phyloP scores from a whole-genome alignment of 768 basidiomycete genomes.

The Leccinum subgranulosum region DNA sequence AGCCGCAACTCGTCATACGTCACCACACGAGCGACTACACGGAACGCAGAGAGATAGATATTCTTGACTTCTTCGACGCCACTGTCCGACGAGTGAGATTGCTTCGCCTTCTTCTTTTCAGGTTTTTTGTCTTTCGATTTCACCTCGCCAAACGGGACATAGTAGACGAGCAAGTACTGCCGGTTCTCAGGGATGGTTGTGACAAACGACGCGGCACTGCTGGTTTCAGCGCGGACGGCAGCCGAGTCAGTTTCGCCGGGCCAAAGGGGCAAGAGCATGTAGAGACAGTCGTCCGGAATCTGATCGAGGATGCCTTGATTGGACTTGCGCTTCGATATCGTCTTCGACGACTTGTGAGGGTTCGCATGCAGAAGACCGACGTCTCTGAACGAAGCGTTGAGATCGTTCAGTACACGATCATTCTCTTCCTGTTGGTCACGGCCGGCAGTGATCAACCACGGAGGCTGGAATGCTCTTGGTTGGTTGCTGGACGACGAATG shows the following conservation, averaged over 20 bases:
- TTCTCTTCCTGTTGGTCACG: conserved; percentile 66
- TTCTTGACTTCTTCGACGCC: conserved; percentile 38
- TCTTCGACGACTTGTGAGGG: conserved; percentile 30
- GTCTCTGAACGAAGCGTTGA: conserved; percentile 75
- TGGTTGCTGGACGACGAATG: conserved; percentile 22
- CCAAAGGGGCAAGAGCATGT: conserved; percentile 88
- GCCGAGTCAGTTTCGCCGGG: conserved; percentile 65
- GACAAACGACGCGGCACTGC: conserved; percentile 34
- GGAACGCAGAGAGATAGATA: conserved; percentile 62
- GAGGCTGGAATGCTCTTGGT: conserved; percentile 40
- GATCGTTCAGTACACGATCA: conserved; percentile 62
- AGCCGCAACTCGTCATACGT: conserved; percentile 68
- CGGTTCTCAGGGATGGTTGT: conserved; percentile 45
- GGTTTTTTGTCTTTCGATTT: conserved; percentile 16
- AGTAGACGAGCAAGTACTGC: conserved; percentile 78
- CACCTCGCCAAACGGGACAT: conserved; percentile 48
- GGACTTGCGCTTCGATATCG: conserved; percentile 16
- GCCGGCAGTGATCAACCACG: conserved; percentile 66
- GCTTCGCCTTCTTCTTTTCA: conserved; percentile 33
- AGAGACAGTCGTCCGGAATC: conserved; percentile 66
- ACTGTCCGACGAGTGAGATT: conserved; percentile 28
- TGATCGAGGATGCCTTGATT: conserved; percentile 50
- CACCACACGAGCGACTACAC: conserved; percentile 71
- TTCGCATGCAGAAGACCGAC: conserved; percentile 71
- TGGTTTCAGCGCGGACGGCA: conserved; percentile 19